Conservation (phyloP, 441 rosid genomes). For the Lepidium campestre region DNA sequence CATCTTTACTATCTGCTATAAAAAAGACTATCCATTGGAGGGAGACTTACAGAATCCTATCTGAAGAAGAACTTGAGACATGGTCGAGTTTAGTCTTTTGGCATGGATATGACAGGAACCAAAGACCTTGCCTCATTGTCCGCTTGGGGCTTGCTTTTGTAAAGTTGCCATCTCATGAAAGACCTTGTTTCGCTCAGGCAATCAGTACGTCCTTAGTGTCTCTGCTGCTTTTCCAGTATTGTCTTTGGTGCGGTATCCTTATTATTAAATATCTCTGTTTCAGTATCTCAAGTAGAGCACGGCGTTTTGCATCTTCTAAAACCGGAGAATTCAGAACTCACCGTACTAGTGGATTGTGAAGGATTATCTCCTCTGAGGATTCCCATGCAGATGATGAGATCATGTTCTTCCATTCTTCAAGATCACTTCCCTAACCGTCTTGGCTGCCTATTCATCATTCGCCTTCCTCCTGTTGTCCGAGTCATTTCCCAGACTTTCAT, state of each 20-base stretch:
- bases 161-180: conserved; percentile 58
- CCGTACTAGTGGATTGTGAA: conserved; percentile 84
- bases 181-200: conserved; percentile 89
- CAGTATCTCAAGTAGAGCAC: conserved; percentile 92
- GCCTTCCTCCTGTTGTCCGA: conserved; percentile 81
- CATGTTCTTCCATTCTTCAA: conserved; percentile 79
- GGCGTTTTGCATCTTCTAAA: conserved; percentile 63
- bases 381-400: conserved; percentile 88
- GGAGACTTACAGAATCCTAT: conserved; percentile 68
- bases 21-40: conserved; percentile 94
- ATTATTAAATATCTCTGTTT: conserved; percentile 6
- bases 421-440: conserved; percentile 87
- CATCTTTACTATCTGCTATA: conserved; percentile 55
- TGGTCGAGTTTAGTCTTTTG: conserved; percentile 89
- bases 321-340: conserved; percentile 56
- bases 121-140: conserved; percentile 81
- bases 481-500: conserved; percentile 81
- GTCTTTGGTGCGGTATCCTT: neutral
- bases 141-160: conserved; percentile 79
- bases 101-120: conserved; percentile 83
- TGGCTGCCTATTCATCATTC: conserved; percentile 73
- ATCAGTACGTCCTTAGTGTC: conserved; percentile 48
- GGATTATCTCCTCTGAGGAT: conserved; percentile 76
- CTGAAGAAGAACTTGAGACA: conserved; percentile 69
- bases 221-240: neutral